phyloP scores from a whole-genome alignment of 805 yeast genomes.

The Wickerhamiella cacticola region DNA sequence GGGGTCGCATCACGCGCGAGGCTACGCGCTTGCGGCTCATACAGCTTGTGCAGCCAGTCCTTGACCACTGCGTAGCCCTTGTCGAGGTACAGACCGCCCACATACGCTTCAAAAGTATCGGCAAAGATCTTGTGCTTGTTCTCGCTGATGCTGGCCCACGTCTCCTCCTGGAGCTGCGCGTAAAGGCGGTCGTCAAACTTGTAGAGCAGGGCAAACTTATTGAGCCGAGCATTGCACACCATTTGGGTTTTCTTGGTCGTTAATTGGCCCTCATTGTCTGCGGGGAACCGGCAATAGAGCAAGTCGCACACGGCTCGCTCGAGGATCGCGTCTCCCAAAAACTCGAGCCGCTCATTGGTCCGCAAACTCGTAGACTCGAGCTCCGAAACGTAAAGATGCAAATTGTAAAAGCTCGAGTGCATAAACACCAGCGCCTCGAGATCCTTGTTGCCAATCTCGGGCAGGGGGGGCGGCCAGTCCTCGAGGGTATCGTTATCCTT shows the following conservation, averaged over 20 bases:
- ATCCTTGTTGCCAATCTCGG: conserved; percentile 3
- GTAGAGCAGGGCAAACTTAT: conserved; percentile 58
- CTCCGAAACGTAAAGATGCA: conserved; percentile 7
- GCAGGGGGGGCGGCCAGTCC: conserved; percentile 12
- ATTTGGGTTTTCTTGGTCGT: conserved; percentile 57
- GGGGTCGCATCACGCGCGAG: conserved; percentile 25
- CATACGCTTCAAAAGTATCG: conserved; percentile 86
- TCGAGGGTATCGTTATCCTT: neutral
- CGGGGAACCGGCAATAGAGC: conserved; percentile 53
- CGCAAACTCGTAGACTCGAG: conserved; percentile 6
- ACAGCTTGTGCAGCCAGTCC: conserved; percentile 28
- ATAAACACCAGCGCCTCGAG: conserved; percentile 8
- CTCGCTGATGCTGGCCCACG: conserved; percentile 25
- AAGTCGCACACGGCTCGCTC: conserved; percentile 61
- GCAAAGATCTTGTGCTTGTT: conserved; percentile 59
- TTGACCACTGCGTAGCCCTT: conserved; percentile 24
- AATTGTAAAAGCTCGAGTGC: conserved; percentile 10
- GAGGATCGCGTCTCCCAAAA: conserved; percentile 77
- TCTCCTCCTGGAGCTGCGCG: neutral
- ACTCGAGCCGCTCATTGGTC: conserved; percentile 42
- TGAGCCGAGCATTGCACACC: conserved; percentile 60
- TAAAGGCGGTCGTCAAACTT: conserved; percentile 37
- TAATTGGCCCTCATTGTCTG: conserved; percentile 67
- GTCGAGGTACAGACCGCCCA: conserved; percentile 55
- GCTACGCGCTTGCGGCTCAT: conserved; percentile 28